These are phyloP conservation scores for Hymenotorrendiella dingleyae DNA, from an alignment of 2,329 filamentous ascomycete species.

Conservation along the genomic window DNA sequence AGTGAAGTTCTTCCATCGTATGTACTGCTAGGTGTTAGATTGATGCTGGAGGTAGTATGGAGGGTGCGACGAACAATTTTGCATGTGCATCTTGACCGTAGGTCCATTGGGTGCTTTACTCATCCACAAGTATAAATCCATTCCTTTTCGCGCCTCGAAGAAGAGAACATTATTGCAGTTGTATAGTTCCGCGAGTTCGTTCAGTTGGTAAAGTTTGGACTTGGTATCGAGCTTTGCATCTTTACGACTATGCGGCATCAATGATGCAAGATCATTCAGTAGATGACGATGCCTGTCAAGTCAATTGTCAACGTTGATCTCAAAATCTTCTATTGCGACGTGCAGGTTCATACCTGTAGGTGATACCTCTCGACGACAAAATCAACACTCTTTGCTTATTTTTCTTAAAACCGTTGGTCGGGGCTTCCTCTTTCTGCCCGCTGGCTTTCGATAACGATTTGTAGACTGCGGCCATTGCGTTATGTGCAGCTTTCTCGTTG, in stretches of 20 bases:
- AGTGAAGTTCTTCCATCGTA: slow-evolving; percentile 95
- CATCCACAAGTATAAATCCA: slow-evolving; percentile 93
- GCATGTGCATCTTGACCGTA: slow-evolving; percentile 64
- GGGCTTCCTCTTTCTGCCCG: slow-evolving; percentile 44
- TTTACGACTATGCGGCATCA: slow-evolving; percentile 88
- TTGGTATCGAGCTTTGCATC: slow-evolving; percentile 97
- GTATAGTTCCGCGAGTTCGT: slow-evolving; percentile 69
- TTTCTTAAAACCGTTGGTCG: slow-evolving; percentile 47
- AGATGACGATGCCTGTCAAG: slow-evolving; percentile 77
- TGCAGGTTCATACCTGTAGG: slow-evolving; percentile 75
- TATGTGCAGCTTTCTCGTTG: slow-evolving; percentile 14
- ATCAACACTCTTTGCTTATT: slow-evolving; percentile 79
- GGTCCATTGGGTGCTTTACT: slow-evolving; percentile 71
- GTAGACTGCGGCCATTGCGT: slow-evolving; percentile 65
- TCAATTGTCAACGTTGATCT: slow-evolving; percentile 6
- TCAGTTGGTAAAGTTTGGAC: slow-evolving; percentile 76
- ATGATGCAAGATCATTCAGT: slow-evolving; percentile 77
- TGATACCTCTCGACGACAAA: slow-evolving; percentile 86
- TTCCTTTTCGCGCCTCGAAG: slow-evolving; percentile 89
- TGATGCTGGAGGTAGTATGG: slow-evolving; percentile 11
- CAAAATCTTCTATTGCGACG: neutral
- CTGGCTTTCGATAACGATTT: slow-evolving; percentile 63
- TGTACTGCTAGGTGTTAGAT: slow-evolving; percentile 54
- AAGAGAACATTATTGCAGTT: slow-evolving; percentile 94
- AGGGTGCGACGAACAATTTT: slow-evolving; percentile 51